Conservation (phyloP, 2,329 filamentous ascomycete species). For the Colletotrichum godetiae region DNA sequence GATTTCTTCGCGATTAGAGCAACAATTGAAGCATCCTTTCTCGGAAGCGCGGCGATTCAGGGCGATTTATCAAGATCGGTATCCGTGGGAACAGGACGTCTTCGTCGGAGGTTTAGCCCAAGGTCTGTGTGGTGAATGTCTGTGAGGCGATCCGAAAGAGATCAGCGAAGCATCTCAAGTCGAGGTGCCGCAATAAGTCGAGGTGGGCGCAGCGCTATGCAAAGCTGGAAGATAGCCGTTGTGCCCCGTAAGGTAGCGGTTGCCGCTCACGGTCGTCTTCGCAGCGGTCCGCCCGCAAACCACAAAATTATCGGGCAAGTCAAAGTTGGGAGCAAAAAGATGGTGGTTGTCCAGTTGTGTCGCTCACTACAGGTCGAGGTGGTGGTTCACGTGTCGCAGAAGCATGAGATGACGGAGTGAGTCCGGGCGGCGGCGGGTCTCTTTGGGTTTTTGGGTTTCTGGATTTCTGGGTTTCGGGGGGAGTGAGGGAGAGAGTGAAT, state of each 20-base stretch:
- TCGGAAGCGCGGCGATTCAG: not conserved
- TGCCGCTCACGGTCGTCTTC: not conserved
- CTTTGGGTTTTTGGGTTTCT: constrained; percentile 10
- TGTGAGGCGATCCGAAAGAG: constrained; percentile 26
- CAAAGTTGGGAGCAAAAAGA: not conserved
- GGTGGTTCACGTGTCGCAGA: constrained; percentile 30
- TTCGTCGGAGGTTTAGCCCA: constrained; percentile 19
- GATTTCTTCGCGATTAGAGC: not conserved
- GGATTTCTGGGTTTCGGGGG: not conserved
- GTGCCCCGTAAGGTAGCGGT: not conserved
- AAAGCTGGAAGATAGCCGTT: constrained; percentile 8
- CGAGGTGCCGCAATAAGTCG: not conserved
- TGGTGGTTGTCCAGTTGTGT: constrained; percentile 3
- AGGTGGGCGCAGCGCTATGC: constrained; percentile 1
- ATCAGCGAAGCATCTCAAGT: constrained; percentile 30
- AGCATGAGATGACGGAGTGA: constrained; percentile 28
- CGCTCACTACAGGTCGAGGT: constrained; percentile 10
- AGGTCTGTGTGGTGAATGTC: constrained; percentile 32
- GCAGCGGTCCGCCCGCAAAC: constrained; percentile 11
- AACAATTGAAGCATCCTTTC: constrained; percentile 10
- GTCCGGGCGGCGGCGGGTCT: constrained; percentile 24
- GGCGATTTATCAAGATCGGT: not conserved
- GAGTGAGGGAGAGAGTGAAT: not conserved
- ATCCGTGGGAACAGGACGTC: not conserved
- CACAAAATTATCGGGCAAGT: constrained; percentile 2